phyloP scores from a whole-genome alignment of 139 green algal genomes.

The Choricystis sp. region DNA sequence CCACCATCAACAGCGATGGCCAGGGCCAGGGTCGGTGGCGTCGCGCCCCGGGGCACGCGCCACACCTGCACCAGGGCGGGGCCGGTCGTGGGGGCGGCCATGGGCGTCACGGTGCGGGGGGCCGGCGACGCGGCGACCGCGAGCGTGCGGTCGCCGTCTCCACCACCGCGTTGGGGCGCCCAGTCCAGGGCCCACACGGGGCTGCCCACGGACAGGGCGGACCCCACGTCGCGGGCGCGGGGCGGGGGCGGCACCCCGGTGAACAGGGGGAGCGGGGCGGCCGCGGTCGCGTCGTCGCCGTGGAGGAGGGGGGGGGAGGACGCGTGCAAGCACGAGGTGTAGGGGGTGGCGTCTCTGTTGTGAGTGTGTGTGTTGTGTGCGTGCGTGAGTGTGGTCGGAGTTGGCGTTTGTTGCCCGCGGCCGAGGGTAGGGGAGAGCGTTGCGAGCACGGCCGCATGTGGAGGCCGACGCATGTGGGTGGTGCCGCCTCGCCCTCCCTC shows the following conservation, averaged over 20 bases:
- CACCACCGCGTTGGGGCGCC: no score
- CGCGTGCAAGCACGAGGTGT: background rate
- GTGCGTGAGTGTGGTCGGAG: background rate
- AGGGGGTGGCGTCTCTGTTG: background rate
- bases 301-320: background rate
- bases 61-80: slow-evolving; percentile 32
- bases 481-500: no score
- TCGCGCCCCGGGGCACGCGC: slow-evolving; percentile 12
- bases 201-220: slow-evolving; percentile 24
- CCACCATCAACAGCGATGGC: slow-evolving; percentile 27
- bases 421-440: no score
- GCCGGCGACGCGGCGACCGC: slow-evolving; percentile 19
- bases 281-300: background rate
- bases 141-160: no score
- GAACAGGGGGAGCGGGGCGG: background rate
- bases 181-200: slow-evolving; percentile 34
- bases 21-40: slow-evolving; percentile 6
- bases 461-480: no score
- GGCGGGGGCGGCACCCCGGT: background rate
- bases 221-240: no score
- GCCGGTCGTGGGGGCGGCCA: slow-evolving; percentile 11
- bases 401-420: no score
- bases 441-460: no score
- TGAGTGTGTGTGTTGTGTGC: background rate
- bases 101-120: slow-evolving; percentile 7